Conservation (phyloP, 2,329 filamentous ascomycete genomes). For the Nakataea oryzae region DNA sequence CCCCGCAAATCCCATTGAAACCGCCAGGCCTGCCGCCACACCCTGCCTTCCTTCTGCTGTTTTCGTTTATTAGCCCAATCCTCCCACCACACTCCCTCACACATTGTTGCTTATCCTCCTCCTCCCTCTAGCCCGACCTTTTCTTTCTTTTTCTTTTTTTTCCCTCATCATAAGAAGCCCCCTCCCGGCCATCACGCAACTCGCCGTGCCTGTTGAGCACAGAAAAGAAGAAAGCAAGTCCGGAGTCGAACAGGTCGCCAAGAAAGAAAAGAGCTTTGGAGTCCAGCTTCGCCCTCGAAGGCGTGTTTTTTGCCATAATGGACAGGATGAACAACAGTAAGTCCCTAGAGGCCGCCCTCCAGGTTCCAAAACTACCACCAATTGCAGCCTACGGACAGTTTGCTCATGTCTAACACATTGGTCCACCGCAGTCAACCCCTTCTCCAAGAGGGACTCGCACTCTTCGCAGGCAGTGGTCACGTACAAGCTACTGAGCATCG, state of each 20-base stretch:
- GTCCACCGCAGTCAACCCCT: slow-evolving; percentile 56
- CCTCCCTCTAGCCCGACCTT: not conserved
- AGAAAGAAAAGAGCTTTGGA: no score
- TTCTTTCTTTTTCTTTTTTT: no score
- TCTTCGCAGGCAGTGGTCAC: slow-evolving; percentile 48
- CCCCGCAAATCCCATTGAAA: not conserved
- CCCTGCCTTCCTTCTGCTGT: no score
- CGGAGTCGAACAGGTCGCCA: no score
- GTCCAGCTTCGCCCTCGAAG: not conserved
- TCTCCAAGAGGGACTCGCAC: slow-evolving; percentile 59
- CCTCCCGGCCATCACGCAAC: no score
- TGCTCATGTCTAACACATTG: not conserved
- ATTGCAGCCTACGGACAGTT: not conserved
- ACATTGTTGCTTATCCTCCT: not conserved
- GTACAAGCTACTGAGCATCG: slow-evolving; percentile 66
- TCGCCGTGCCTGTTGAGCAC: no score
- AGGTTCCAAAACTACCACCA: not conserved
- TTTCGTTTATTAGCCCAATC: not conserved
- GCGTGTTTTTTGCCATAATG: not conserved
- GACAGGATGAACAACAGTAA: slow-evolving; percentile 7
- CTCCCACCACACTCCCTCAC: not conserved
- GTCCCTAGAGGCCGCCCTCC: not conserved
- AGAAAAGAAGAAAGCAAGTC: not conserved
- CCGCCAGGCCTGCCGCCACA: not conserved
- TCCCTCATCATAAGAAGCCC: no score